Conservation (phyloP, 1,139 yeast genomes). For the Yarrowia galli region DNA sequence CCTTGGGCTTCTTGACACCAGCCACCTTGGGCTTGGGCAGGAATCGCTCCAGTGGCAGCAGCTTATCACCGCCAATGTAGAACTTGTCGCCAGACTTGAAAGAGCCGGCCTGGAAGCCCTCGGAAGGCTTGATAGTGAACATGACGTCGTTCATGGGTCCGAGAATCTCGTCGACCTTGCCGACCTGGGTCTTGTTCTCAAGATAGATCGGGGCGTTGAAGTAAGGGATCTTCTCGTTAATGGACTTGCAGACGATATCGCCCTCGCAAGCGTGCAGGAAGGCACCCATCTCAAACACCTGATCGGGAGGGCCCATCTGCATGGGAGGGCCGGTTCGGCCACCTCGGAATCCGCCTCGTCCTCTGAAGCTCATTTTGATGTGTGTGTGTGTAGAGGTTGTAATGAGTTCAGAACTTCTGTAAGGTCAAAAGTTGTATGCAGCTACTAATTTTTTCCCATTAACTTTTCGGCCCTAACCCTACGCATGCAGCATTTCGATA, state of each 20-base stretch:
- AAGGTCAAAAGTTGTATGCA: conserved; percentile 27
- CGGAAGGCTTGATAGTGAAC: conserved; percentile 94
- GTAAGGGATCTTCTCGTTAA: conserved; percentile 92
- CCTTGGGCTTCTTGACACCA: conserved; percentile 79
- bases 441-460: conserved; percentile 36
- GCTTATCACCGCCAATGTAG: conserved; percentile 92
- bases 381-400: conserved; percentile 37
- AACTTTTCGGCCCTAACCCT: conserved; percentile 30
- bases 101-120: conserved; percentile 93
- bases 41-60: conserved; percentile 94
- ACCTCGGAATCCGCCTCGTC: conserved; percentile 58
- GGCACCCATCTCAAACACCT: conserved; percentile 90
- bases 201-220: conserved; percentile 98
- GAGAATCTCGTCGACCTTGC: conserved; percentile 96
- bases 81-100: conserved; percentile 97
- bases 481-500: background rate
- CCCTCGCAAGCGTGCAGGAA: conserved; percentile 95
- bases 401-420: background rate
- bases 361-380: conserved; percentile 46
- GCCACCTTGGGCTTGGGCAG: conserved; percentile 86
- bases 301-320: conserved; percentile 92
- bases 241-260: conserved; percentile 94
- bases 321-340: conserved; percentile 63
- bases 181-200: conserved; percentile 90
- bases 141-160: conserved; percentile 97